Evolutionary conservation across 2,329 filamentous ascomycete genomes (phyloP).

Genomic region (Chaetomiaceae sp.): DNA sequence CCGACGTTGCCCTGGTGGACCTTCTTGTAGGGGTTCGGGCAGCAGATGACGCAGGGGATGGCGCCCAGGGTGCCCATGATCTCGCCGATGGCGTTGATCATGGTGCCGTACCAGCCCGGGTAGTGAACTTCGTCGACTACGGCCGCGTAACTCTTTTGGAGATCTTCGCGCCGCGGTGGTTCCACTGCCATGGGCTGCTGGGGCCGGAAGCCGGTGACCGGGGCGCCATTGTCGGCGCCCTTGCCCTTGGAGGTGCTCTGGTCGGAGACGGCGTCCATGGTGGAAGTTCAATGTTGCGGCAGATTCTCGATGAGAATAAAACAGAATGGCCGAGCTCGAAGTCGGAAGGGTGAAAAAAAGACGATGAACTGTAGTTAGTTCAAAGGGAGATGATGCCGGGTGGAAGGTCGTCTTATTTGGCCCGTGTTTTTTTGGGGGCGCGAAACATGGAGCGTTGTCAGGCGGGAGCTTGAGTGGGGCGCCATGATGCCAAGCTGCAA

Average conservation of each 20-base stretch:
- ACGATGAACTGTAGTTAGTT: no score
- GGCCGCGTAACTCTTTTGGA: conserved; percentile 76
- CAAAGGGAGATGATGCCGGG: neutral
- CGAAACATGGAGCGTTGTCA: neutral
- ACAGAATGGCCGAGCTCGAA: neutral
- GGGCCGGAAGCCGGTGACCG: conserved; percentile 42
- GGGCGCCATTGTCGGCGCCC: conserved; percentile 5
- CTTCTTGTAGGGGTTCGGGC: conserved; percentile 92
- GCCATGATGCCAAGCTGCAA: neutral
- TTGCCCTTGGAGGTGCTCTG: conserved; percentile 23
- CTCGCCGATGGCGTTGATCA: conserved; percentile 67
- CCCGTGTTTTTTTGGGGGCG: neutral
- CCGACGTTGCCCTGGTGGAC: conserved; percentile 93
- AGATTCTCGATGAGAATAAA: neutral
- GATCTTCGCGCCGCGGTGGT: conserved; percentile 75
- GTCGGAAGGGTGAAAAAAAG: neutral
- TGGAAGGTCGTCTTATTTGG: neutral
- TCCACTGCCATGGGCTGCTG: conserved; percentile 64
- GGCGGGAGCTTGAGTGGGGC: neutral
- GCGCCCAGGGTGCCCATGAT: conserved; percentile 76
- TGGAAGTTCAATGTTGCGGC: neutral
- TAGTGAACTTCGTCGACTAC: conserved; percentile 61
- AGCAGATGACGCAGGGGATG: conserved; percentile 84
- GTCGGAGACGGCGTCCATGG: conserved; percentile 6
- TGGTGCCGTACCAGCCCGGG: conserved; percentile 80